Percentiles rank a stretch among this genome's conserved stretches.
Evolutionary conservation across 2,329 filamentous ascomycete genomes (phyloP).

Genomic region (Fusarium secorum): DNA sequence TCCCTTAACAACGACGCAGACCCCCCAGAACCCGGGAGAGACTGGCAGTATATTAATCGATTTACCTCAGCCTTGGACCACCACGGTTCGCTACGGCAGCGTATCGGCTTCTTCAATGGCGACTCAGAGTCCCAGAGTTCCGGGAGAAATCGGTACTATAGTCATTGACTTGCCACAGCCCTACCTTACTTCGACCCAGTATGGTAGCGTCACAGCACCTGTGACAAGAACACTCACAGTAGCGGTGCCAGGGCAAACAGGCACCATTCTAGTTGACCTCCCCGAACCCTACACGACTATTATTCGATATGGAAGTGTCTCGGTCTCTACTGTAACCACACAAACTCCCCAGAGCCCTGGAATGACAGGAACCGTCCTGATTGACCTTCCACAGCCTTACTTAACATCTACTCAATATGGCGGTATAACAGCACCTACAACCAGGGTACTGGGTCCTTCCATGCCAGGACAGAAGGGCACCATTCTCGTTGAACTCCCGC

Average conservation of each 20-base stretch:
- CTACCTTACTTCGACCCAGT: not conserved
- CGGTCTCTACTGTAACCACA: not conserved
- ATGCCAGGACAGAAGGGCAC: not conserved
- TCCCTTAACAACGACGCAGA: not conserved
- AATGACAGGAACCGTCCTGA: not conserved
- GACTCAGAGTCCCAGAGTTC: not conserved
- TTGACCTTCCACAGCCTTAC: constrained; percentile 1
- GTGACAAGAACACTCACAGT: not conserved
- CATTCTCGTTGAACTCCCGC: not conserved
- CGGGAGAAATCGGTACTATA: not conserved
- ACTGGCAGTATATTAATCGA: not conserved
- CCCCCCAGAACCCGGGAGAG: not conserved
- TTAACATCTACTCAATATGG: not conserved
- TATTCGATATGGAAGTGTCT: not conserved
- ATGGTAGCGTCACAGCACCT: not conserved
- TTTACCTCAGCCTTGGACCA: not conserved
- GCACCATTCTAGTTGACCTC: not conserved
- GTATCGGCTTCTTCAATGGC: not conserved
- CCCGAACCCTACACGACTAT: constrained; percentile 1
- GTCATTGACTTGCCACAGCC: not conserved
- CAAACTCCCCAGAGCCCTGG: not conserved
- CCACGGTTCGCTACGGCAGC: not conserved
- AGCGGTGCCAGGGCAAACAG: not conserved
- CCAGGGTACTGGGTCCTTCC: not conserved
- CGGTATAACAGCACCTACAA: not conserved